Conservation (phyloP, 441 rosid species). For the Metrosideros polymorpha region DNA sequence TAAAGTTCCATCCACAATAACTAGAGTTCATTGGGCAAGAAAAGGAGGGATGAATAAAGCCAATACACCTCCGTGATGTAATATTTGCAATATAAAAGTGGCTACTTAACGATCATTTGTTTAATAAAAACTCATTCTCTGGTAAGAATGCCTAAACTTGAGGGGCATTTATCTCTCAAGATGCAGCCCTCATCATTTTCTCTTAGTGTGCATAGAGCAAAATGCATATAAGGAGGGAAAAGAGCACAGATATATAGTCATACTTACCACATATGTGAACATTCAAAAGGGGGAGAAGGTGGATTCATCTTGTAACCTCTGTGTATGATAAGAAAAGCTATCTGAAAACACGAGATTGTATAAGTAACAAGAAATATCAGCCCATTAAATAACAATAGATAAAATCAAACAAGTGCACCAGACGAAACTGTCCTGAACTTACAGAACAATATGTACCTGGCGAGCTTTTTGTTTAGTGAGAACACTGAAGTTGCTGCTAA, state of each 20-base stretch:
- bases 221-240: not conserved
- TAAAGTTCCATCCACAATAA: not conserved
- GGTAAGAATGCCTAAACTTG: not conserved
- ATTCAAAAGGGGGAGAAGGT: slow-evolving; percentile 95
- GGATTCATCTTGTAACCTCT: slow-evolving; percentile 99
- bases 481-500: slow-evolving; percentile 91
- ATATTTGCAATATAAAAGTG: not conserved
- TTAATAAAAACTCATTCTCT: not conserved
- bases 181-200: not conserved
- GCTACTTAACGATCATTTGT: not conserved
- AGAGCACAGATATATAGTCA: not conserved
- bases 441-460: slow-evolving; percentile 59
- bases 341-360: slow-evolving; percentile 50
- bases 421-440: not conserved
- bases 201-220: not conserved
- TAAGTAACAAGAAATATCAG: slow-evolving; percentile 23
- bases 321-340: slow-evolving; percentile 79
- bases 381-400: slow-evolving; percentile 4
- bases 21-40: not conserved
- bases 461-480: slow-evolving; percentile 77
- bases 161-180: not conserved
- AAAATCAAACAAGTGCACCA: not conserved
- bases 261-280: slow-evolving; percentile 96
- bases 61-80: not conserved
- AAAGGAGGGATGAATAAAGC: not conserved